A percentile compares a stretch with the other conserved stretches of the same genome.
Conservation (phyloP, 129 eudicot genomes). For the Chrysanthemum lavandulifolium region DNA sequence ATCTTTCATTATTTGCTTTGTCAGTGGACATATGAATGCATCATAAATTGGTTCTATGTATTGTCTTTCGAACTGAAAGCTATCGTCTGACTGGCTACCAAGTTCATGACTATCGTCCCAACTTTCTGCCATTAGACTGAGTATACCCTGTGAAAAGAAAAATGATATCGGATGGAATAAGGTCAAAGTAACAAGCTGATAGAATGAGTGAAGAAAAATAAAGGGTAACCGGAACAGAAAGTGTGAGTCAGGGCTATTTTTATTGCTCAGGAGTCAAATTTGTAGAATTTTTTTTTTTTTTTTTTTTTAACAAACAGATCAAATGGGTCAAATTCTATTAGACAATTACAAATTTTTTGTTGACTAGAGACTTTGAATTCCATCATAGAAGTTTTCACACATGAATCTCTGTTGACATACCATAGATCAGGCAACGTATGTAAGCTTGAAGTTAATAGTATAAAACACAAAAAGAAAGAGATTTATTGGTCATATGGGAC, state of each 20-base stretch:
- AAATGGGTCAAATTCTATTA: no score
- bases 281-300: background rate
- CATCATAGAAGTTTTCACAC: no score
- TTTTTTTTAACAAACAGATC: no score
- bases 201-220: background rate
- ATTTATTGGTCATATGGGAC: background rate
- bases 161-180: background rate
- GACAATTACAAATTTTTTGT: no score
- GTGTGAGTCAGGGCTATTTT: background rate
- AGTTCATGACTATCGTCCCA: slow-evolving; percentile 68
- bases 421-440: background rate
- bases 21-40: slow-evolving; percentile 85
- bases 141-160: slow-evolving; percentile 21
- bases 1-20: slow-evolving; percentile 86
- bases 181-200: background rate
- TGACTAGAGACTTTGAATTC: no score
- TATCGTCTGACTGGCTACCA: slow-evolving; percentile 81
- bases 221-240: background rate
- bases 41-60: slow-evolving; percentile 82
- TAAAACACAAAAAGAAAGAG: background rate
- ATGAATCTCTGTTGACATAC: no score
- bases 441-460: background rate
- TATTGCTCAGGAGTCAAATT: background rate
- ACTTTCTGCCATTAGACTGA: slow-evolving; percentile 62
- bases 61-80: slow-evolving; percentile 63